Evolutionary conservation across 2,329 filamentous ascomycete species (phyloP).

Genomic region (Teratosphaeria destructans): DNA sequence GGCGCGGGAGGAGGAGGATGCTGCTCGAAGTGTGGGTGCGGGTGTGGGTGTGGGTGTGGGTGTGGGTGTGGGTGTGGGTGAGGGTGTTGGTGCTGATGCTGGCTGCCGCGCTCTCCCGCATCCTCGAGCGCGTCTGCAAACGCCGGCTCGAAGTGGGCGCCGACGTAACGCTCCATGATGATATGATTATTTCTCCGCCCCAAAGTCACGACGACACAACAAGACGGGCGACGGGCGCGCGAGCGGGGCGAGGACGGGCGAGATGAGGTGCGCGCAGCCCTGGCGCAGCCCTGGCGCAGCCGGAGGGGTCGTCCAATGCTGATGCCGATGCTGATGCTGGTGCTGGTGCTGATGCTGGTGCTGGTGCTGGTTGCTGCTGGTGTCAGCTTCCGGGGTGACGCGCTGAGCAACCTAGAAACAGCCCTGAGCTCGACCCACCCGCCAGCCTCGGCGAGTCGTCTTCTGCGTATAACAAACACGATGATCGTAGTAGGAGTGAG

Average conservation of each 20-base stretch:
- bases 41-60: background rate
- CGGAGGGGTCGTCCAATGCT: background rate
- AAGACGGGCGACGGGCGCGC: background rate
- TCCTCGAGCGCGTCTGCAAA: conserved; percentile 1
- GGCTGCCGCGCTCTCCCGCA: conserved; percentile 1
- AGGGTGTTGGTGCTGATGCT: background rate
- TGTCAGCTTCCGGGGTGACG: background rate
- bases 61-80: too few relatives aligned
- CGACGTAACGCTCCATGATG: conserved; percentile 3
- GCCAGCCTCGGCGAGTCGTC: background rate
- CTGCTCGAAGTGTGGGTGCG: background rate
- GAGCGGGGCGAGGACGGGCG: background rate
- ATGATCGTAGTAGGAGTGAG: background rate
- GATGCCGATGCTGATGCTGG: background rate
- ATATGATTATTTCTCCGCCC: background rate
- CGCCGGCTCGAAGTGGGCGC: background rate
- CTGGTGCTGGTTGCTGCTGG: background rate
- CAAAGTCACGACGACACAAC: background rate
- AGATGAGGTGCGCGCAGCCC: too few relatives aligned
- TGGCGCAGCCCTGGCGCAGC: background rate
- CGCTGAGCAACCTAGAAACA: background rate
- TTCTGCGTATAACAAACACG: background rate
- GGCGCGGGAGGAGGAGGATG: background rate
- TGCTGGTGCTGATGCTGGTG: too few relatives aligned
- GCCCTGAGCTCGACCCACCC: background rate